These are phyloP conservation scores for Medicago ruthenica DNA, from an alignment of 306 rosid genomes.

Conservation along the genomic window DNA sequence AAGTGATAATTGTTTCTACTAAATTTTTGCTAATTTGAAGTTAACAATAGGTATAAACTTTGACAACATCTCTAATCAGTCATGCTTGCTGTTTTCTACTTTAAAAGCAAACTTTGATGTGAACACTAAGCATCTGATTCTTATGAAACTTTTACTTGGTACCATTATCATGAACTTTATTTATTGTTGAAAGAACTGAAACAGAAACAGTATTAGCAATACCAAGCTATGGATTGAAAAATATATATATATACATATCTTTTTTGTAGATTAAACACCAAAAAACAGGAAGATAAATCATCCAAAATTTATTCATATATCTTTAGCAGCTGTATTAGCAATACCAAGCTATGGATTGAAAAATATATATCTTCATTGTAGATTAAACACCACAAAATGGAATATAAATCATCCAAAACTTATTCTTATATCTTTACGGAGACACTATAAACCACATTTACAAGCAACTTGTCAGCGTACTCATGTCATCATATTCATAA, in stretches of 20 bases:
- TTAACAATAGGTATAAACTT: too few relatives aligned
- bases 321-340: background rate
- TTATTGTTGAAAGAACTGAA: slow-evolving; percentile 3
- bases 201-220: slow-evolving; percentile 3
- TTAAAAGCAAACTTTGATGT: too few relatives aligned
- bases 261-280: background rate
- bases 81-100: too few relatives aligned
- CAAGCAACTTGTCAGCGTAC: background rate
- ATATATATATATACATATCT: background rate
- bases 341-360: slow-evolving; percentile 3
- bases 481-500: slow-evolving; percentile 6
- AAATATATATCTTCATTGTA: background rate
- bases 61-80: too few relatives aligned
- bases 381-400: slow-evolving; percentile 3
- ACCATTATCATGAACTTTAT: background rate
- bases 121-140: background rate
- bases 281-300: slow-evolving; percentile 13
- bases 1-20: too few relatives aligned
- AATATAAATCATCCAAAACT: background rate
- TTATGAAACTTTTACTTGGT: background rate
- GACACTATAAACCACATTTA: background rate
- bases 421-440: slow-evolving; percentile 20
- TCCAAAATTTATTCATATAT: too few relatives aligned
- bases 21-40: too few relatives aligned
- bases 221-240: slow-evolving; percentile 2